phyloP scores from a whole-genome alignment of 257 asterid species.

The Scutellaria baicalensis region DNA sequence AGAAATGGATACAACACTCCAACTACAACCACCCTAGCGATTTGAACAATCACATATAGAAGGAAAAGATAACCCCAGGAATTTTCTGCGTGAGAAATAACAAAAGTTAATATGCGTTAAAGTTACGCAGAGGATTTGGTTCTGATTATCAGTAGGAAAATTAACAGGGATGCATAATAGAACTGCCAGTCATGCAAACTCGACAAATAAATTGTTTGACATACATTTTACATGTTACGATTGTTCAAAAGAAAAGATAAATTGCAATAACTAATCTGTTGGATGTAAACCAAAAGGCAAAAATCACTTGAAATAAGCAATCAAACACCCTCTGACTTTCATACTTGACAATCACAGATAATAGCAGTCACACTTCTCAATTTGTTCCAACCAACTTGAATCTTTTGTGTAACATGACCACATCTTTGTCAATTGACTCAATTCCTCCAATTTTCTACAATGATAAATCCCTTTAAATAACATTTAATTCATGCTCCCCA shows the following conservation, averaged over 20 bases:
- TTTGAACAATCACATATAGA: conserved; percentile 68
- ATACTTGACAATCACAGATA: too few species aligned
- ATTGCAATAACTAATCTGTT: neutral
- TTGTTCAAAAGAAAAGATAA: neutral
- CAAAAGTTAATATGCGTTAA: conserved; percentile 1
- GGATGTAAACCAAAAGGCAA: neutral
- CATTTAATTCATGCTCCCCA: too few species aligned
- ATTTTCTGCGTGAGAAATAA: conserved; percentile 44
- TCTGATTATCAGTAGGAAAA: neutral
- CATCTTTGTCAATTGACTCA: too few species aligned
- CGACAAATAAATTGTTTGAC: neutral
- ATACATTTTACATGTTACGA: neutral
- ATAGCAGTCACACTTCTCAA: too few species aligned
- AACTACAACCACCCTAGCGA: conserved; percentile 66
- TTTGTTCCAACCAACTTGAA: too few species aligned
- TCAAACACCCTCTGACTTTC: too few species aligned
- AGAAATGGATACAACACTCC: conserved; percentile 73
- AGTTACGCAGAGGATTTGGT: neutral
- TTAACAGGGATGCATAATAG: neutral
- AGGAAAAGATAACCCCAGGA: conserved; percentile 93
- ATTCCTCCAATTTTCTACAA: too few species aligned
- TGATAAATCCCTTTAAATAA: too few species aligned
- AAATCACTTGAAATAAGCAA: too few species aligned
- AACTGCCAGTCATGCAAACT: conserved; percentile 1
- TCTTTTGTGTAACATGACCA: too few species aligned